Conservation (phyloP, 768 basidiomycete species). For the Ephemerocybe angulata region DNA sequence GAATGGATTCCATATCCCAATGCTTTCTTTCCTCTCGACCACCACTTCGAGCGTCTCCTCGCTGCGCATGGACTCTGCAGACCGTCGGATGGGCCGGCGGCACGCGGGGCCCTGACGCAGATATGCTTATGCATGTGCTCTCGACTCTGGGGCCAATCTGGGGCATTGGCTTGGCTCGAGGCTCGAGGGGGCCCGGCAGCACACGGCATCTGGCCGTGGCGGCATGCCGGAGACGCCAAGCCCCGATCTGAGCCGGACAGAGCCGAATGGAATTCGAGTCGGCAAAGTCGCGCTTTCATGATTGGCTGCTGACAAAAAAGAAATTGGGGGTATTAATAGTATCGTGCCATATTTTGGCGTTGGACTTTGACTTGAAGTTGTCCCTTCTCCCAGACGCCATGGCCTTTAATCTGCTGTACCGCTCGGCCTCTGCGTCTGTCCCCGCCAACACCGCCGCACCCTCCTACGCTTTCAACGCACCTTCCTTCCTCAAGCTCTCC, state of each 20-base stretch:
- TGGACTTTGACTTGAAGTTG: not conserved
- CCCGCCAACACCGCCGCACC: slow-evolving; percentile 44
- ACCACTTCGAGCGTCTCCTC: too few species aligned
- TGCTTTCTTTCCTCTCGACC: too few species aligned
- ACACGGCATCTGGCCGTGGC: not conserved
- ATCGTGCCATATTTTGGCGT: slow-evolving; percentile 29
- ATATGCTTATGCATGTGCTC: not conserved
- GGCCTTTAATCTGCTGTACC: slow-evolving; percentile 31
- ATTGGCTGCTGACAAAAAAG: slow-evolving; percentile 38
- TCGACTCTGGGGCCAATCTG: too few species aligned
- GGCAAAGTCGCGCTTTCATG: slow-evolving; percentile 17
- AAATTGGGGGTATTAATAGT: slow-evolving; percentile 19
- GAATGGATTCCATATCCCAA: too few species aligned
- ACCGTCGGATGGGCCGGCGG: too few species aligned
- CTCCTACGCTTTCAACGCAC: slow-evolving; percentile 44
- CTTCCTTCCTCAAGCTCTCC: slow-evolving; percentile 40
- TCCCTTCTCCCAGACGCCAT: slow-evolving; percentile 26
- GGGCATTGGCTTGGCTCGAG: too few species aligned
- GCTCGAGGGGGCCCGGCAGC: too few species aligned
- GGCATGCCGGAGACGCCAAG: not conserved
- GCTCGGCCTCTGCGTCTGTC: slow-evolving; percentile 35
- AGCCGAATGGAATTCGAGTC: not conserved
- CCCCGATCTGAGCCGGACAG: too few species aligned
- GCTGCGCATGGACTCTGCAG: too few species aligned
- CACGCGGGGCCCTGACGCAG: not conserved